Base-by-base conservation (phyloP, 176 grass and related monocot species). In the Pontederia paniculata region DNA sequence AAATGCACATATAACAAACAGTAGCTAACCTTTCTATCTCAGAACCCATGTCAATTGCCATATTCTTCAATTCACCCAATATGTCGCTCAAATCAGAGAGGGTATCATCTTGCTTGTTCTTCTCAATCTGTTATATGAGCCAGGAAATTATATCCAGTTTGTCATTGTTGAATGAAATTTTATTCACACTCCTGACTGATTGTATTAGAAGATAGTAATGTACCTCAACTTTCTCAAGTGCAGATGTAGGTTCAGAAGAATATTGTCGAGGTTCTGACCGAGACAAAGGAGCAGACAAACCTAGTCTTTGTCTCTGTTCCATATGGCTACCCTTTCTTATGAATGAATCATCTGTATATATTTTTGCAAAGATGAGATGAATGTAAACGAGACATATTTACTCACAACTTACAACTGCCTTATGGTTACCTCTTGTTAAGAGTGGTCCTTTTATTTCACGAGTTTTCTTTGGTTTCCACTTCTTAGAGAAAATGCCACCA, bases 41-140 rank as follows among this genome's bases (percentile, higher is more conserved):
- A 60, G 85, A 70, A 47, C 90, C 90, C 82, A 95, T 95, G 58
- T 89, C 90, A 62, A 74, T 13, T 3, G 90, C 90, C 90, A 86
- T 95, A 50, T 65, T 73, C 72, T 95, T 95, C 76, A 95, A 70
- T 46, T 89, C 82, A 7, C 54, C 73, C 55, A 95, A 60, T 61
- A 95, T 79, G 55, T 81, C 16, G 16, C 85, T 96, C 23, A 96
- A 52, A 76, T 96, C 68, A 66, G 86, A 88, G 22, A 96, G 68
- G 2, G 42, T 76, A n/a, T 84, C 85, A 57, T 89, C 85, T 76
- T 96, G 90, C 67, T 96, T 96, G 43, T 57, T 72, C 70, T 96
- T 86, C 69, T 96, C 90, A 50, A 78, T 51, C 90, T 96, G 73
- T 15, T 22, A 67, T 62, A 47, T 13, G 60, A 63, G 4, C 1